Percentiles rank a stretch among this genome's conserved stretches.
phyloP scores from a whole-genome alignment of 2,329 filamentous ascomycete species.

The Fusarium sp. region DNA sequence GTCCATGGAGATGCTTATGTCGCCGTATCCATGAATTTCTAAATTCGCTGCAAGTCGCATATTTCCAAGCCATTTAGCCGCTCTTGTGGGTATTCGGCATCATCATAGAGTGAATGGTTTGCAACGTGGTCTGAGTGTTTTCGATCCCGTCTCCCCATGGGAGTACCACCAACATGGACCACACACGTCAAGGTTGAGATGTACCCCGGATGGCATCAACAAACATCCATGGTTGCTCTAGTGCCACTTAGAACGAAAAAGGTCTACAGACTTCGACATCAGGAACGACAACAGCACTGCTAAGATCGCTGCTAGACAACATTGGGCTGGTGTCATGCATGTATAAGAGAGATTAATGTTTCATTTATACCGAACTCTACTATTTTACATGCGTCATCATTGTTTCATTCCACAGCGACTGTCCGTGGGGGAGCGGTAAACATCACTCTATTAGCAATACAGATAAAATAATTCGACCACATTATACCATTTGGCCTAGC shows the following conservation, averaged over 20 bases:
- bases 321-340: neutral
- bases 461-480: neutral
- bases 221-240: constrained; percentile 13
- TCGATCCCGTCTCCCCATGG: neutral
- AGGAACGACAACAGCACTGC: constrained; percentile 1
- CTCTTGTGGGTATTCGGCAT: neutral
- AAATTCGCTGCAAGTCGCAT: neutral
- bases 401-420: constrained; percentile 37
- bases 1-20: neutral
- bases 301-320: neutral
- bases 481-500: neutral
- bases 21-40: neutral
- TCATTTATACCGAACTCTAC: constrained; percentile 7
- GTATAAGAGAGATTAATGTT: neutral
- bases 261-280: neutral
- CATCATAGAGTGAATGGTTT: neutral
- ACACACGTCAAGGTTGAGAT: constrained; percentile 6
- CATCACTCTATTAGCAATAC: neutral
- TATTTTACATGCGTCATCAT: constrained; percentile 31
- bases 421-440: neutral
- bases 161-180: constrained; percentile 14
- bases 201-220: constrained; percentile 15
- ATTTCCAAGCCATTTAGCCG: neutral
- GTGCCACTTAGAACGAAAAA: neutral
- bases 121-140: neutral